phyloP scores from a whole-genome alignment of 345 rosid species.

The Ceriops tagal region DNA sequence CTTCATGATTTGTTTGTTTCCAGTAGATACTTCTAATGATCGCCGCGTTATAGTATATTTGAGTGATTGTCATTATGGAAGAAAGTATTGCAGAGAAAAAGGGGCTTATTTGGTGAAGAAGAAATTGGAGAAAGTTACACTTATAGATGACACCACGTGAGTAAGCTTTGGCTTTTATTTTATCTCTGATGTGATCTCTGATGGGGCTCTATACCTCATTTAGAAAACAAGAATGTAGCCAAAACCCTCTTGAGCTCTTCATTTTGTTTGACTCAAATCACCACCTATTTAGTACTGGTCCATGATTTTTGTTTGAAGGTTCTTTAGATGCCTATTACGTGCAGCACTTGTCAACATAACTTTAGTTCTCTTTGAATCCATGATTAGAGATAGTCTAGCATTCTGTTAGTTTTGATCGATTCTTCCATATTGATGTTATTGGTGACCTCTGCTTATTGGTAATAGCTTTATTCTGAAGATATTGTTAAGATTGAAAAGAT shows the following conservation, averaged over 20 bases:
- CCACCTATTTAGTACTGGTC: neutral
- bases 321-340: neutral
- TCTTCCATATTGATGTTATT: neutral
- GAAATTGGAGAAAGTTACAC: constrained; percentile 71
- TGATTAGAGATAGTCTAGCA: neutral
- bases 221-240: no score
- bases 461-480: no score
- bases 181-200: neutral
- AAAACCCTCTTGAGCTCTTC: neutral
- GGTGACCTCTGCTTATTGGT: neutral
- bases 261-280: neutral
- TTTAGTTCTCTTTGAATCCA: neutral
- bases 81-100: constrained; percentile 71
- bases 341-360: neutral
- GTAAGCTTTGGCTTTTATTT: constrained; percentile 44
- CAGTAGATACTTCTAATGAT: constrained; percentile 89
- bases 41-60: constrained; percentile 70
- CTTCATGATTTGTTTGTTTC: constrained; percentile 10
- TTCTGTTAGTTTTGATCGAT: neutral
- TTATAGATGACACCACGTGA: constrained; percentile 67
- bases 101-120: constrained; percentile 65
- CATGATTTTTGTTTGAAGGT: neutral
- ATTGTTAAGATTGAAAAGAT: no score
- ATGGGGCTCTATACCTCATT: neutral
- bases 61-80: constrained; percentile 67